Base-by-base conservation (phyloP, 805 yeast genomes). In the Yarrowia sp. region DNA sequence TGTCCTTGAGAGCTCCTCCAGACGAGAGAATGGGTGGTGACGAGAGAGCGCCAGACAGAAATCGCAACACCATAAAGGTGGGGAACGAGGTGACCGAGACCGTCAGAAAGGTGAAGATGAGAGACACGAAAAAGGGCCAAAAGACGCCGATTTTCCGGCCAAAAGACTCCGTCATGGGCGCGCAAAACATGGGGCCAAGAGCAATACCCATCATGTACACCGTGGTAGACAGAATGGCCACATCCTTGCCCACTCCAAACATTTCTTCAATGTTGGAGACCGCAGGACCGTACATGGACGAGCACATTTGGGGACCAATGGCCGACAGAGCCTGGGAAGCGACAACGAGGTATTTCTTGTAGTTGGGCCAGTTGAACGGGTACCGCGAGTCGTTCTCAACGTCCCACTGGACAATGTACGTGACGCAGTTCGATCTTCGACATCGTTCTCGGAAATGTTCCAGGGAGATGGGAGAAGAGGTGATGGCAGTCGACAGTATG, bases 121-220 rank as follows among this genome's bases (percentile, higher is more conserved):
- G 36, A 3, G 71, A 46, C 10, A 74, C 73, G 24, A 75, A 71
- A 15, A 68, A 61, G 8, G 78, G 74, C 9, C 74, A 74, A 6
- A 74, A 55, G 40, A 77, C 70, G 30, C 74, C 76, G 15, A 70
- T 34, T 44, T 68, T 69, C 0, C 70, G 52, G 5, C 70, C 70
- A 38, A 47, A 68, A 1, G 42, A 33, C 50, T 69, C 70, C 5
- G 70, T 49, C 46, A 68, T 52, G 30, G 70, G 70, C 0, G 70
- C 70, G 13, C 69, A 61, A 12, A 69, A 43, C 74, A 73, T 20
- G 69, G 68, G 70, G 0, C 70, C 70, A 17, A 69, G 17, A 68
- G 71, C 39, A 80, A 79, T 70, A 71, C 79, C 12, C 72, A 76
- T 19, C 75, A 73, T 14, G 66, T 70, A 3, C 79, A 76, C 71